These are phyloP conservation scores for Rhynchospora pubera DNA, from an alignment of 176 grass and related monocot genomes.

Conservation along the genomic window DNA sequence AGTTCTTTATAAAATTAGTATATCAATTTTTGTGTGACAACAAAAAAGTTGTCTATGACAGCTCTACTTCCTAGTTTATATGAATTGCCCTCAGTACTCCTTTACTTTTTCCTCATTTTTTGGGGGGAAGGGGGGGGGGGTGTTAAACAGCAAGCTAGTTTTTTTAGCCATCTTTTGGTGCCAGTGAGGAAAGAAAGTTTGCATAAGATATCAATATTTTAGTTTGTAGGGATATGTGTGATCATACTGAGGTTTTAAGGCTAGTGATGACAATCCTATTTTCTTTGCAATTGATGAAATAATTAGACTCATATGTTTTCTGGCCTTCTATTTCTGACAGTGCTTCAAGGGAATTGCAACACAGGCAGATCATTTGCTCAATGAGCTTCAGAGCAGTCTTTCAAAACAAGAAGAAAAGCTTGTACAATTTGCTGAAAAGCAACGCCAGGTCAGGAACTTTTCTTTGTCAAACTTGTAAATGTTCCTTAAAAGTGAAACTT, in stretches of 20 bases:
- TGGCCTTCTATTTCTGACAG: constrained; percentile 26
- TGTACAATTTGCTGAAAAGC: constrained; percentile 62
- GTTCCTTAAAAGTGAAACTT: constrained; percentile 19
- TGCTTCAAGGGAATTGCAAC: constrained; percentile 84
- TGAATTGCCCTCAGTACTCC: neutral
- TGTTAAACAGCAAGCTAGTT: neutral
- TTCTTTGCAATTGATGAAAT: constrained; percentile 3
- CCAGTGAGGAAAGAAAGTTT: neutral
- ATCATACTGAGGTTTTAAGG: neutral
- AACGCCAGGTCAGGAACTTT: constrained; percentile 53
- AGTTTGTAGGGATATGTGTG: too few species aligned
- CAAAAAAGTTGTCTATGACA: neutral
- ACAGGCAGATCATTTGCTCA: constrained; percentile 80
- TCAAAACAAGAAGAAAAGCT: constrained; percentile 79
- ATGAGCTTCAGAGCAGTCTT: constrained; percentile 72
- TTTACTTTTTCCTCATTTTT: neutral
- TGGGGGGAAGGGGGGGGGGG: neutral
- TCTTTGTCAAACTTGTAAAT: neutral
- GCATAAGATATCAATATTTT: neutral
- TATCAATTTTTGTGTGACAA: neutral
- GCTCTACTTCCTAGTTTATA: neutral
- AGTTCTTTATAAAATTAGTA: neutral
- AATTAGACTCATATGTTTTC: constrained; percentile 16
- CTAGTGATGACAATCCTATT: neutral
- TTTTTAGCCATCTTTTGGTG: neutral